Evolutionary conservation across 495 filamentous ascomycete species (phyloP).

Genomic region (Trypethelium eluteriae): DNA sequence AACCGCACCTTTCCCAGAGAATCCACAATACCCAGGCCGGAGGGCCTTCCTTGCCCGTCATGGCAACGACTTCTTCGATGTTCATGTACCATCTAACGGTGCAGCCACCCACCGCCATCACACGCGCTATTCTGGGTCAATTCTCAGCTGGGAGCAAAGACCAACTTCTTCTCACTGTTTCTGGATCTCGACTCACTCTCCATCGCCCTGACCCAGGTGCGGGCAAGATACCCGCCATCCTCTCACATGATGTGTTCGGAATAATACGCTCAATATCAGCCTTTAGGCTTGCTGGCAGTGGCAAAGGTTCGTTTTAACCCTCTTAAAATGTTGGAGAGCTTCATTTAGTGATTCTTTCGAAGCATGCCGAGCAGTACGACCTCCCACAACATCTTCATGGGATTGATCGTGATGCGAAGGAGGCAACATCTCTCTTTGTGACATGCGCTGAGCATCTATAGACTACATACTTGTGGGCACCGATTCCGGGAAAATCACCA

Average conservation of each 20-base stretch:
- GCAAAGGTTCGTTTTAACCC: slow-evolving; percentile 68
- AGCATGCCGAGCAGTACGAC: slow-evolving; percentile 52
- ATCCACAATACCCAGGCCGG: neutral
- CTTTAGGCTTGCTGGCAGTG: slow-evolving; percentile 86
- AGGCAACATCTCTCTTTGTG: slow-evolving; percentile 28
- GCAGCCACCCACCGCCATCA: slow-evolving; percentile 79
- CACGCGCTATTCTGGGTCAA: slow-evolving; percentile 84
- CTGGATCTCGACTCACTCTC: slow-evolving; percentile 80
- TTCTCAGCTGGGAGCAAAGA: slow-evolving; percentile 75
- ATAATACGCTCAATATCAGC: slow-evolving; percentile 82
- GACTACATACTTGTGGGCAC: slow-evolving; percentile 95
- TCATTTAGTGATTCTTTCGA: slow-evolving; percentile 87
- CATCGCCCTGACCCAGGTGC: slow-evolving; percentile 59
- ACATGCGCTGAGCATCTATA: slow-evolving; percentile 57
- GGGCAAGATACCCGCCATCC: slow-evolving; percentile 74
- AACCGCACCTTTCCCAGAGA: neutral
- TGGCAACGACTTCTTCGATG: slow-evolving; percentile 96
- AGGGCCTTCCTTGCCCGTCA: slow-evolving; percentile 45
- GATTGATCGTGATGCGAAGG: neutral
- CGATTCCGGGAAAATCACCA: slow-evolving; percentile 89
- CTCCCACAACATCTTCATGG: slow-evolving; percentile 13
- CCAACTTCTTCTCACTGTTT: slow-evolving; percentile 92
- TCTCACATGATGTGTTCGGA: slow-evolving; percentile 90
- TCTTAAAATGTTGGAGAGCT: slow-evolving; percentile 37
- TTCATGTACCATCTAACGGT: slow-evolving; percentile 96